A percentile compares a stretch with the other conserved stretches of the same genome.
These are phyloP conservation scores for Chrysoporthe puriensis DNA, from an alignment of 2,329 filamentous ascomycete species.

Conservation along the genomic window DNA sequence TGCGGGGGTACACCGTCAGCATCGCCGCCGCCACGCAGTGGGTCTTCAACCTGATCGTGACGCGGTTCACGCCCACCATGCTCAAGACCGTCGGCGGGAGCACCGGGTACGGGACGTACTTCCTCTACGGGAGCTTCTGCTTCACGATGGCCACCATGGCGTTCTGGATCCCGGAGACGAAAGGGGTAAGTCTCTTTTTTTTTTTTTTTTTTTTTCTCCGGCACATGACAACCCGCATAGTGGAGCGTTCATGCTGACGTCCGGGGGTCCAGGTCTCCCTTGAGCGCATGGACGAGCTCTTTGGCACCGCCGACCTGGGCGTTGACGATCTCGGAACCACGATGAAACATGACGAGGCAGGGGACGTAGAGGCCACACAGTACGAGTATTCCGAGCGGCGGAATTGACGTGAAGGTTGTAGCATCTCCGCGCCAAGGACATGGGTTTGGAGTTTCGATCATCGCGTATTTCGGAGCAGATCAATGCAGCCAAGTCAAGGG, in stretches of 20 bases:
- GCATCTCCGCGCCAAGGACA: too few species aligned
- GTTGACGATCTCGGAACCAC: slow-evolving; percentile 30
- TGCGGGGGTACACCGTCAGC: slow-evolving; percentile 62
- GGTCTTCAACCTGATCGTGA: slow-evolving; percentile 68
- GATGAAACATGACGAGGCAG: slow-evolving; percentile 20
- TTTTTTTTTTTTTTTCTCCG: not conserved
- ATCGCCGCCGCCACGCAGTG: slow-evolving; percentile 65
- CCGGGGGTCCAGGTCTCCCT: slow-evolving; percentile 28
- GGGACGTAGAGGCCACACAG: slow-evolving; percentile 16
- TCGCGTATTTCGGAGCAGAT: too few species aligned
- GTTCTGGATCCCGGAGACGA: slow-evolving; percentile 33
- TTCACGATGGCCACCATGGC: slow-evolving; percentile 45
- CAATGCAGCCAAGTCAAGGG: not conserved
- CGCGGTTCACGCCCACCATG: slow-evolving; percentile 64
- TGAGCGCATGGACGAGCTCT: slow-evolving; percentile 36
- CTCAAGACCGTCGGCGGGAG: slow-evolving; percentile 44
- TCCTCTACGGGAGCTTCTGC: slow-evolving; percentile 68
- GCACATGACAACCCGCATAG: too few species aligned
- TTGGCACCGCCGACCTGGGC: slow-evolving; percentile 32
- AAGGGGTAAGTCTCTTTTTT: slow-evolving; percentile 25
- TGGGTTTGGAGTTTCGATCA: too few species aligned
- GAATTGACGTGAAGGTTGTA: not conserved
- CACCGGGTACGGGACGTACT: slow-evolving; percentile 52
- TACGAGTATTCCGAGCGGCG: slow-evolving; percentile 11
- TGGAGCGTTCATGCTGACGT: not conserved